A percentile compares a stretch with the other conserved stretches of the same genome.
phyloP scores from a whole-genome alignment of 2,329 filamentous ascomycete genomes.

The Monilinia laxa region DNA sequence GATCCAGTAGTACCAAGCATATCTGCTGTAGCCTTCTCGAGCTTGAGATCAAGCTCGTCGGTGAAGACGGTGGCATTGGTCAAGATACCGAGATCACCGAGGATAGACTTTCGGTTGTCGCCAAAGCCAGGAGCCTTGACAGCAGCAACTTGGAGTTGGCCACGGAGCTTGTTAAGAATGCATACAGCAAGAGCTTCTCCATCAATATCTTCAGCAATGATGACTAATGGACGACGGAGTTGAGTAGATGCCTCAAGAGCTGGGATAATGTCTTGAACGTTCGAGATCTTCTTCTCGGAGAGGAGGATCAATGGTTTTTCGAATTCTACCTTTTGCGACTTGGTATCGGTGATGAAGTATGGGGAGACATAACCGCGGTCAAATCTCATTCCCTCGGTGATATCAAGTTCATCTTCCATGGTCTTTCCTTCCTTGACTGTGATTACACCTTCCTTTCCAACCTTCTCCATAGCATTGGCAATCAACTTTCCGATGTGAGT shows the following conservation, averaged over 20 bases:
- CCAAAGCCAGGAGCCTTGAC: slow-evolving; percentile 99
- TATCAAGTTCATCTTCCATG: slow-evolving; percentile 93
- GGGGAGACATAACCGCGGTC: slow-evolving; percentile 98
- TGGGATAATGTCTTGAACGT: slow-evolving; percentile 97
- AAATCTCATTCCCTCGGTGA: slow-evolving; percentile 99
- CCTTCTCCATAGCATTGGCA: slow-evolving; percentile 99
- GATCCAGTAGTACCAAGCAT: slow-evolving; percentile 96
- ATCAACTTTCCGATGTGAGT: slow-evolving; percentile 93
- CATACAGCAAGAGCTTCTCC: slow-evolving; percentile 97
- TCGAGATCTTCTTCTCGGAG: slow-evolving; percentile 99
- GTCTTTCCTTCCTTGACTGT: slow-evolving; percentile 99
- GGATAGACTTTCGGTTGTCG: slow-evolving; percentile 99
- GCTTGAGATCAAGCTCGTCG: slow-evolving; percentile 97
- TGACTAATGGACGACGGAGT: slow-evolving; percentile 90
- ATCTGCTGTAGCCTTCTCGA: slow-evolving; percentile 94
- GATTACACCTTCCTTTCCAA: slow-evolving; percentile 99
- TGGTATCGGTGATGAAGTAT: slow-evolving; percentile 99
- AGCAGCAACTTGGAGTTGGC: slow-evolving; percentile 95
- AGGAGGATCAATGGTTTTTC: slow-evolving; percentile 99
- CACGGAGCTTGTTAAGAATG: slow-evolving; percentile 99
- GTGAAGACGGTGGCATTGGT: slow-evolving; percentile 98
- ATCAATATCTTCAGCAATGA: slow-evolving; percentile 99
- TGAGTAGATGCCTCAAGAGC: slow-evolving; percentile 96
- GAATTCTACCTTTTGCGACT: slow-evolving; percentile 98
- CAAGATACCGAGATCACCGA: slow-evolving; percentile 91